phyloP scores from a whole-genome alignment of 2,329 filamentous ascomycete genomes.

The Fusarium scirpi region DNA sequence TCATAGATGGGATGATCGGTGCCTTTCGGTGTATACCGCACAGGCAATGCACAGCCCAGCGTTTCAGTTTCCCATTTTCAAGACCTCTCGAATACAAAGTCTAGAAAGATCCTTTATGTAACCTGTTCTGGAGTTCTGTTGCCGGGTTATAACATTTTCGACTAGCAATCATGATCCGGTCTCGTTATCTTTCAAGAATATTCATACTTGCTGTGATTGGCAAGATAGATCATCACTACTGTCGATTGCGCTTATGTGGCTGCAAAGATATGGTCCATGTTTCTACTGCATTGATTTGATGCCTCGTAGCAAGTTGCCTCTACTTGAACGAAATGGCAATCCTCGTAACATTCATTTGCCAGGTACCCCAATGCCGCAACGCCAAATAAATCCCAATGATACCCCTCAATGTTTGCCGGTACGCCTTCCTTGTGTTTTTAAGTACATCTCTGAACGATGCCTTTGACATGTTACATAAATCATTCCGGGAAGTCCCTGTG shows the following conservation, averaged over 20 bases:
- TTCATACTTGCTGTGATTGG: not conserved
- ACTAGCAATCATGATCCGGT: not conserved
- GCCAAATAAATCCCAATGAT: slow-evolving; percentile 33
- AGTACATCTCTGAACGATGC: slow-evolving; percentile 9
- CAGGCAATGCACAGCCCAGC: slow-evolving; percentile 21
- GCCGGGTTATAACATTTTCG: not conserved
- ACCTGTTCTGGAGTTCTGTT: not conserved
- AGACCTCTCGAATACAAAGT: not conserved
- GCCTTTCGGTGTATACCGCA: slow-evolving; percentile 4
- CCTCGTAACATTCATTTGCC: slow-evolving; percentile 11
- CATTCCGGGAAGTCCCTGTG: slow-evolving; percentile 52
- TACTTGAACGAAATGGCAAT: slow-evolving; percentile 8
- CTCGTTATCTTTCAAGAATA: not conserved
- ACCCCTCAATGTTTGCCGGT: slow-evolving; percentile 28
- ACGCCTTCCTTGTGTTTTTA: slow-evolving; percentile 31
- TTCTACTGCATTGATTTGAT: not conserved
- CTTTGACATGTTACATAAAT: not conserved
- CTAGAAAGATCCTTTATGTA: not conserved
- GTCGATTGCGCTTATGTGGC: not conserved
- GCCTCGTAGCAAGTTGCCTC: not conserved
- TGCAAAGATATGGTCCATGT: not conserved
- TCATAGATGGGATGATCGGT: slow-evolving; percentile 24
- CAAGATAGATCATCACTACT: not conserved
- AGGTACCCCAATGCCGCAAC: slow-evolving; percentile 32
- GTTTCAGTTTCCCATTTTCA: not conserved